Conservation (phyloP, 2,329 filamentous ascomycete genomes). For the Colletotrichum navitas region DNA sequence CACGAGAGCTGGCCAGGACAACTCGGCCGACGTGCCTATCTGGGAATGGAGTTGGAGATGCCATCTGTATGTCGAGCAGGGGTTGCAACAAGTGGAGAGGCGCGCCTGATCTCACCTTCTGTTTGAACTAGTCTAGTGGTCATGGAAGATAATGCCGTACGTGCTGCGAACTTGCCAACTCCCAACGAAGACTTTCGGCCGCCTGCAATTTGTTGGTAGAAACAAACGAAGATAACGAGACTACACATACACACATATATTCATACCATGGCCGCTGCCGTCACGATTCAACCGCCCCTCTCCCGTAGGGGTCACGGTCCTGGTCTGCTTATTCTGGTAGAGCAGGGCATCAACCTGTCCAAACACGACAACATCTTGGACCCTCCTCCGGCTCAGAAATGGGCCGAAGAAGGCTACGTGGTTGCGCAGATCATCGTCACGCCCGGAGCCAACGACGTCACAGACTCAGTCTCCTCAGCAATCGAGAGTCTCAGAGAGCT, state of each 20-base stretch:
- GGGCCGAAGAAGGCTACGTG: constrained; percentile 78
- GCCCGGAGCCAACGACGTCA: neutral
- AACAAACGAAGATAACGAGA: neutral
- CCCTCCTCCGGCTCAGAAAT: constrained; percentile 71
- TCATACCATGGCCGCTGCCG: constrained; percentile 18
- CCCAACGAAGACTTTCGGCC: neutral
- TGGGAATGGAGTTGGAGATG: constrained; percentile 26
- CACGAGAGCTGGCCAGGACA: neutral
- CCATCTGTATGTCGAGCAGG: constrained; percentile 30
- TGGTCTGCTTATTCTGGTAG: constrained; percentile 49
- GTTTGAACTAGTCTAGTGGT: neutral
- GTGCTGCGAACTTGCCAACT: neutral
- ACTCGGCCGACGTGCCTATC: constrained; percentile 32
- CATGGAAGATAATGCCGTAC: neutral
- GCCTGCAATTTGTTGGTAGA: neutral
- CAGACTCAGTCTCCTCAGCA: constrained; percentile 10
- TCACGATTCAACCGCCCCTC: constrained; percentile 46
- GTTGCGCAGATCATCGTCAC: constrained; percentile 64
- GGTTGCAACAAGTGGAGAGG: constrained; percentile 34
- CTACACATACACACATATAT: neutral
- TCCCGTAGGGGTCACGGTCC: constrained; percentile 51
- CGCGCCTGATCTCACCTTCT: constrained; percentile 7
- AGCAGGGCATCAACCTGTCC: constrained; percentile 24
- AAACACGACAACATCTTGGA: constrained; percentile 43
- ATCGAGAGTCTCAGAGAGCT: constrained; percentile 18